Evolutionary conservation across 768 basidiomycete genomes (phyloP).

Genomic region (Auricularia cornea): DNA sequence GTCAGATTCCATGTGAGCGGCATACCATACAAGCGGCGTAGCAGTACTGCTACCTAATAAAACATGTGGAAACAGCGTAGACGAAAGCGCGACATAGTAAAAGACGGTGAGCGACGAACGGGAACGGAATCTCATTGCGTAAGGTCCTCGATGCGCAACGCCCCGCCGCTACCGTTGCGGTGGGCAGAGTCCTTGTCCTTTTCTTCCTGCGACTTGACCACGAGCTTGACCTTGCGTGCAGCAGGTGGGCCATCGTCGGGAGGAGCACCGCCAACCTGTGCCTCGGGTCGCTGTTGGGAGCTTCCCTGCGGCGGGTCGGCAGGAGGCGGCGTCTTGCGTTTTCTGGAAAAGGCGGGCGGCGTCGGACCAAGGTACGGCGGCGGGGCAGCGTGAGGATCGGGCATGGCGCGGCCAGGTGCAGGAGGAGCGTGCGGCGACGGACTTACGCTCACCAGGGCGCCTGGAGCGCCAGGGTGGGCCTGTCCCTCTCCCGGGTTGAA

Average conservation of each 20-base stretch:
- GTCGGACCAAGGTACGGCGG: not conserved
- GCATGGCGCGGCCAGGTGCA: not conserved
- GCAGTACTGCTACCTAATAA: not conserved
- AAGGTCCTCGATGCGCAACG: not conserved
- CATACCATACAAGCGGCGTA: too few relatives aligned
- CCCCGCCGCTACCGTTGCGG: not conserved
- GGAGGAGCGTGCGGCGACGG: not conserved
- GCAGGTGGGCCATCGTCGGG: not conserved
- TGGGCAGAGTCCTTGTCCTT: not conserved
- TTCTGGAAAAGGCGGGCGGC: not conserved
- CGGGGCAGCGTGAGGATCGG: not conserved
- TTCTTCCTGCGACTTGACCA: not conserved
- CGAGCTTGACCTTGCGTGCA: not conserved
- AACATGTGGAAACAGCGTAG: not conserved
- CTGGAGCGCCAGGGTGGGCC: not conserved
- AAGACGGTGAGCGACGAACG: not conserved
- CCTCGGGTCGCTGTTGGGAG: not conserved
- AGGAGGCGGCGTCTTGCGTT: not conserved
- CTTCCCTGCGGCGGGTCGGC: not conserved
- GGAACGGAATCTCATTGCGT: not conserved
- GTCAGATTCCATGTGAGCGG: too few relatives aligned
- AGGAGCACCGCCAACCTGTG: not conserved
- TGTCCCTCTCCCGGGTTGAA: not conserved
- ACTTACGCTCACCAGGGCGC: not conserved
- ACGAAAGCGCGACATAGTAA: not conserved